phyloP scores from a whole-genome alignment of 1,284 basidiomycete genomes.

The Pyrrhoderma lamaoense region DNA sequence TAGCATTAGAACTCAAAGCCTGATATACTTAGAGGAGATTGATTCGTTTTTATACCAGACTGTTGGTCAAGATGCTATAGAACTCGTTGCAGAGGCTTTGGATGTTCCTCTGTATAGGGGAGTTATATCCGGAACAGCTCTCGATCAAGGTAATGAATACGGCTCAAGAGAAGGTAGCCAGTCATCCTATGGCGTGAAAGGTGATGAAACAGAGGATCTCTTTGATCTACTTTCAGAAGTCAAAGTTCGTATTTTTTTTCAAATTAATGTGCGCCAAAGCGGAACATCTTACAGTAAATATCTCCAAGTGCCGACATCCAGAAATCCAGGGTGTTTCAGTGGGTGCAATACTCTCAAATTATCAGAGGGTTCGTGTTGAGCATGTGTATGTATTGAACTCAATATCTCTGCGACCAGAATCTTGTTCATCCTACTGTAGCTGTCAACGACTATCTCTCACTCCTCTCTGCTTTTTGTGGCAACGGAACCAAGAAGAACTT shows the following conservation, averaged over 20 bases:
- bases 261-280: no score
- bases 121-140: constrained; percentile 73
- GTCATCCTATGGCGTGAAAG: constrained; percentile 45
- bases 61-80: constrained; percentile 91
- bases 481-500: constrained; percentile 79
- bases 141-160: constrained; percentile 84
- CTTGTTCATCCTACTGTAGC: constrained; percentile 33
- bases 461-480: constrained; percentile 90
- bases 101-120: constrained; percentile 81
- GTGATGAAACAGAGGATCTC: constrained; percentile 97
- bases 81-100: constrained; percentile 80
- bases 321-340: constrained; percentile 86
- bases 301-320: constrained; percentile 72
- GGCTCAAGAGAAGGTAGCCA: constrained; percentile 48
- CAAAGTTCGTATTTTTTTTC: constrained; percentile 46
- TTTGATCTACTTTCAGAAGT: constrained; percentile 71
- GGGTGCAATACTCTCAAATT: constrained; percentile 96
- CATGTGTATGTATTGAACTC: constrained; percentile 67
- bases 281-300: no score
- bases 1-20: constrained; percentile 18
- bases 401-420: not conserved
- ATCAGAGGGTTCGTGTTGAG: constrained; percentile 94
- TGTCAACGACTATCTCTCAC: constrained; percentile 78
- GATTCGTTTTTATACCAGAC: constrained; percentile 99
- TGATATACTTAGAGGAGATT: constrained; percentile 73